phyloP scores from a whole-genome alignment of 495 filamentous ascomycete genomes.

The Pseudevernia furfuracea region DNA sequence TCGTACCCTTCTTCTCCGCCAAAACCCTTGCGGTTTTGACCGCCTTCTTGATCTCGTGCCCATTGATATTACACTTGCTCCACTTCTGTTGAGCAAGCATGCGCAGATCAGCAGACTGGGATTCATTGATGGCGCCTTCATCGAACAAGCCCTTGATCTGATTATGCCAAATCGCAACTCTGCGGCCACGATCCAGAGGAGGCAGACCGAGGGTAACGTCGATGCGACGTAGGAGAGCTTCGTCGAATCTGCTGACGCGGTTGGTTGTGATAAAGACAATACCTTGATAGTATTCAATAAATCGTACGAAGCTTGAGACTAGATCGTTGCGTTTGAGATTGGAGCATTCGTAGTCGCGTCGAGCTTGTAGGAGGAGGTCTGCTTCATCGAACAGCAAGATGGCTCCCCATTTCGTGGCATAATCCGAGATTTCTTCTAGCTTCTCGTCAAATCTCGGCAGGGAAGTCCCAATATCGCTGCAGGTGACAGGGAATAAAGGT shows the following conservation, averaged over 20 bases:
- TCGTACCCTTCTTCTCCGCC: constrained; percentile 23
- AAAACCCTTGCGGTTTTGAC: constrained; percentile 21
- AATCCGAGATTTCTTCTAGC: constrained; percentile 26
- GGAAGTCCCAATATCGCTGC: constrained; percentile 24
- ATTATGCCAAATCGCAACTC: constrained; percentile 20
- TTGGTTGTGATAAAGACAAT: constrained; percentile 55
- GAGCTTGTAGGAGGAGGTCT: constrained; percentile 41
- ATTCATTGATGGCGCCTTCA: constrained; percentile 8
- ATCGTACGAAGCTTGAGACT: constrained; percentile 46
- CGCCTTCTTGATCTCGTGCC: constrained; percentile 25
- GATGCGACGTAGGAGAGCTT: constrained; percentile 45
- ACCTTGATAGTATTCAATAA: constrained; percentile 50
- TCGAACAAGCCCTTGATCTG: constrained; percentile 19
- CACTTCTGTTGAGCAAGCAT: constrained; percentile 14
- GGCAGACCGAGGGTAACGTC: constrained; percentile 34
- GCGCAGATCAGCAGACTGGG: constrained; percentile 1
- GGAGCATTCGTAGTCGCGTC: constrained; percentile 21
- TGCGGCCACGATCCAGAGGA: constrained; percentile 17
- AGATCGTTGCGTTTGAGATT: constrained; percentile 38
- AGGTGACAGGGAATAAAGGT: constrained; percentile 26
- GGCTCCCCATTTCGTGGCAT: constrained; percentile 29
- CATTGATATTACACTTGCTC: constrained; percentile 24
- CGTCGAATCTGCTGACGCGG: constrained; percentile 39
- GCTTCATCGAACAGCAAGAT: constrained; percentile 43
- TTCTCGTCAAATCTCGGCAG: constrained; percentile 13